These are phyloP conservation scores for Calycina herbarum DNA, from an alignment of 2,329 filamentous ascomycete species.

Conservation along the genomic window DNA sequence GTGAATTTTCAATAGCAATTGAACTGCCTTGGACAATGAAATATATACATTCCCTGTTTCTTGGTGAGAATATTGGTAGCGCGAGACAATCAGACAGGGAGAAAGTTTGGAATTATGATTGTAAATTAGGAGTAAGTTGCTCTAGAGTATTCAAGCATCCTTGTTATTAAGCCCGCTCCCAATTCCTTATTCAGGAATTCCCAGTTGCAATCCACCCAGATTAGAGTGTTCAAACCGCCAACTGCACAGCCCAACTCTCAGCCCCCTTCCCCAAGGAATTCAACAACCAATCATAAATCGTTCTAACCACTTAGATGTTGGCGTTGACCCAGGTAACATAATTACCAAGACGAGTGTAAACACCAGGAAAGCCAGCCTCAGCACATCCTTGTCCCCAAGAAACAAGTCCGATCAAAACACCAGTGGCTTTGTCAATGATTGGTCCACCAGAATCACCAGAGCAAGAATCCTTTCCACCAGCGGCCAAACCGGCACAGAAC, in stretches of 20 bases:
- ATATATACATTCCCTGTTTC: no score
- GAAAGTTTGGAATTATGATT: no score
- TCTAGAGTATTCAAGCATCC: no score
- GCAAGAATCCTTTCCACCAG: conserved; percentile 28
- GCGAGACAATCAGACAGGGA: no score
- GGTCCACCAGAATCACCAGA: conserved; percentile 28
- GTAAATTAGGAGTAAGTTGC: no score
- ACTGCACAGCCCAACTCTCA: not conserved
- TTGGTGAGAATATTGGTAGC: no score
- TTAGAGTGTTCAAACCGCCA: no score
- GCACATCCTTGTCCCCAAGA: conserved; percentile 28
- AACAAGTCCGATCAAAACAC: conserved; percentile 24
- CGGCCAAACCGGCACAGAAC: conserved; percentile 27
- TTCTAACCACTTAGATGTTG: not conserved
- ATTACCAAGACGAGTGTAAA: conserved; percentile 26
- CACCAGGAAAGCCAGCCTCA: conserved; percentile 20
- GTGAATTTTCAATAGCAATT: no score
- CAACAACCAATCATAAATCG: not conserved
- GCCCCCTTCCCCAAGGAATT: not conserved
- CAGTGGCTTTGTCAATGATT: conserved; percentile 25
- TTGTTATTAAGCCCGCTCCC: no score
- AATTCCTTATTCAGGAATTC: no score
- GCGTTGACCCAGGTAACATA: conserved; percentile 19
- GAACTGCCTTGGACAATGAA: no score
- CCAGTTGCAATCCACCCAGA: no score